phyloP scores from a whole-genome alignment of 371 early-diverging fungal genomes.

The Pancytospora philotis region DNA sequence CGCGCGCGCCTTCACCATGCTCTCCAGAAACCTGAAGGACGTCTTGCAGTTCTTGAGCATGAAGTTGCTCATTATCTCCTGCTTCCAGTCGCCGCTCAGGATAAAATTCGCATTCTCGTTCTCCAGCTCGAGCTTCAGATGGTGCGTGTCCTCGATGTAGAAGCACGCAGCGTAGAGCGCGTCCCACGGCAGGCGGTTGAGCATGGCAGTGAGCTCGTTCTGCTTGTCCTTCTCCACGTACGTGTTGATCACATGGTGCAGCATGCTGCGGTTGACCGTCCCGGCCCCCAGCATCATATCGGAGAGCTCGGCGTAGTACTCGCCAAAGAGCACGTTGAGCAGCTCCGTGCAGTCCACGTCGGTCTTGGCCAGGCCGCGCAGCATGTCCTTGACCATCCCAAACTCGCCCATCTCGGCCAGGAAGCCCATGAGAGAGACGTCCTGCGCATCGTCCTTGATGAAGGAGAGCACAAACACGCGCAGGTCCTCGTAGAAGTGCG shows the following conservation, averaged over 20 bases:
- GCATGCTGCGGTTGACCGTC: neutral
- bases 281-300: neutral
- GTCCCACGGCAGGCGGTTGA: neutral
- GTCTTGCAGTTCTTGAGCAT: conserved; percentile 32
- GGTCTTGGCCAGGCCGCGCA: neutral
- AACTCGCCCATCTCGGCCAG: conserved; percentile 28
- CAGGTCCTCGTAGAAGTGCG: neutral
- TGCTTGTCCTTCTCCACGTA: conserved; percentile 15
- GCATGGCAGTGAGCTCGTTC: conserved; percentile 8
- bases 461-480: conserved; percentile 20
- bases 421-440: conserved; percentile 24
- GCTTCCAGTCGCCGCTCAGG: conserved; percentile 25
- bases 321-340: neutral
- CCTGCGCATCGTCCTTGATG: conserved; percentile 5
- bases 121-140: neutral
- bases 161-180: conserved; percentile 24
- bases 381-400: conserved; percentile 4
- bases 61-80: conserved; percentile 23
- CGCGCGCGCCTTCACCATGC: conserved; percentile 22
- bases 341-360: neutral
- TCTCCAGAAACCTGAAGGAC: conserved; percentile 38
- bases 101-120: conserved; percentile 19
- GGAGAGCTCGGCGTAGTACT: neutral
- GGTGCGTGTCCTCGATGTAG: conserved; percentile 29
- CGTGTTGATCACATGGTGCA: conserved; percentile 25